A percentile compares a stretch with the other conserved stretches of the same genome.
Conservation (phyloP, 2,329 filamentous ascomycete species). For the Penicillium nordicum region DNA sequence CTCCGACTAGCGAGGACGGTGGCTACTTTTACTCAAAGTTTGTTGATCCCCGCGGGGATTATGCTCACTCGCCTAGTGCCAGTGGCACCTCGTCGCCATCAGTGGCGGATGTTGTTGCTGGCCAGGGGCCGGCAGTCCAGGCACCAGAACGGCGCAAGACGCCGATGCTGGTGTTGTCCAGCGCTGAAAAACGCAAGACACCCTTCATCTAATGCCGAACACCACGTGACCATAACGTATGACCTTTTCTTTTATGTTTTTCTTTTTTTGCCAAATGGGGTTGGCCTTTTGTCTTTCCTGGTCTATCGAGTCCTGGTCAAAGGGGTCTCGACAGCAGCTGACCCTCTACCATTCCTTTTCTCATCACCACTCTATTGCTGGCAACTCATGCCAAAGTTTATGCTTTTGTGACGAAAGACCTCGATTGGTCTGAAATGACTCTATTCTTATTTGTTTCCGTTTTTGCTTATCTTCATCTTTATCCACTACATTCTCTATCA, state of each 20-base stretch:
- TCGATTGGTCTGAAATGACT: conserved; percentile 23
- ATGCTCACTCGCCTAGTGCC: conserved; percentile 27
- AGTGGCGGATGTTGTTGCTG: conserved; percentile 41
- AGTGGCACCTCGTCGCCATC: conserved; percentile 32
- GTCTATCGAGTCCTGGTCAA: background rate
- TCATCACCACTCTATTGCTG: conserved; percentile 9
- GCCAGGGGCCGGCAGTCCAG: conserved; percentile 55
- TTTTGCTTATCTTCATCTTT: conserved; percentile 2
- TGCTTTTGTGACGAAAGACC: conserved; percentile 21
- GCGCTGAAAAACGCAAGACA: conserved; percentile 85
- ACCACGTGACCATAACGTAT: conserved; percentile 39
- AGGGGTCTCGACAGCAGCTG: background rate
- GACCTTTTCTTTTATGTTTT: conserved; percentile 20
- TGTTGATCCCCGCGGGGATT: conserved; percentile 46
- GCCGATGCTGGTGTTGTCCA: conserved; percentile 81
- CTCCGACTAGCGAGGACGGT: conserved; percentile 62
- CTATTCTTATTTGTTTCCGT: conserved; percentile 7
- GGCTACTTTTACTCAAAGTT: conserved; percentile 55
- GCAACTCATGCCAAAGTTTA: conserved; percentile 4
- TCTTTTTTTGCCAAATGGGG: conserved; percentile 6
- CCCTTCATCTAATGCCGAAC: conserved; percentile 52
- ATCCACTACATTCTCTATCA: conserved; percentile 1
- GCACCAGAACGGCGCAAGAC: conserved; percentile 69
- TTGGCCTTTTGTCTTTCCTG: conserved; percentile 7
- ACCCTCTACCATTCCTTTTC: conserved; percentile 11